phyloP scores from a whole-genome alignment of 2,329 filamentous ascomycete species.

The Fusarium setosum region DNA sequence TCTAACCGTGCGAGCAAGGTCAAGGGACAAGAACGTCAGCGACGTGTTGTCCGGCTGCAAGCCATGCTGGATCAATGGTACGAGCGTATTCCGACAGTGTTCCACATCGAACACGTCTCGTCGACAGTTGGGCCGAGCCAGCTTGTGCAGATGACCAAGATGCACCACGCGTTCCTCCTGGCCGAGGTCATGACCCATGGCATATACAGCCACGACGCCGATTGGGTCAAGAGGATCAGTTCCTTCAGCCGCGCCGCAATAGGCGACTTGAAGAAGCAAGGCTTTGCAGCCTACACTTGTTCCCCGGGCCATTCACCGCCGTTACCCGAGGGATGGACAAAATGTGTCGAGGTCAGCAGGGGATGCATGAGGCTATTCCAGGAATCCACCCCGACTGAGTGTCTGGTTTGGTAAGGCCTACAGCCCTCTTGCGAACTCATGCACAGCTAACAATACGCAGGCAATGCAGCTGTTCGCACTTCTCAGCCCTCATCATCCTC shows the following conservation, averaged over 20 bases:
- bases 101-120: slow-evolving; percentile 49
- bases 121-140: slow-evolving; percentile 43
- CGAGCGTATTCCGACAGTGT: slow-evolving; percentile 45
- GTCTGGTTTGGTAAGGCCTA: slow-evolving; percentile 46
- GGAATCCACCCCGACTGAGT: slow-evolving; percentile 44
- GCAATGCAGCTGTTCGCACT: slow-evolving; percentile 46
- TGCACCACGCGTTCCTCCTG: slow-evolving; percentile 52
- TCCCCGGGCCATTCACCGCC: slow-evolving; percentile 17
- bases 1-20: slow-evolving; percentile 43
- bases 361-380: slow-evolving; percentile 49
- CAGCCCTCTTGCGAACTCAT: rapidly evolving
- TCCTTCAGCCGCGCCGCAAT: slow-evolving; percentile 43
- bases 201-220: slow-evolving; percentile 50
- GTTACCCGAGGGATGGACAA: slow-evolving; percentile 46
- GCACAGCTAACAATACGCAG: slow-evolving; percentile 9
- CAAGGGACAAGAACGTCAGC: slow-evolving; percentile 45
- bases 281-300: background rate
- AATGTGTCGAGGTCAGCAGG: slow-evolving; percentile 48
- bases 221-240: slow-evolving; percentile 51
- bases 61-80: slow-evolving; percentile 53
- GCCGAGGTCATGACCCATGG: slow-evolving; percentile 53
- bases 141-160: slow-evolving; percentile 49
- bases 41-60: slow-evolving; percentile 43
- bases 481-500: slow-evolving; percentile 49
- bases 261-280: slow-evolving; percentile 22